These are phyloP conservation scores for Dendrocalamus latiflorus DNA, from an alignment of 202 grass and related monocot genomes.

Conservation along the genomic window DNA sequence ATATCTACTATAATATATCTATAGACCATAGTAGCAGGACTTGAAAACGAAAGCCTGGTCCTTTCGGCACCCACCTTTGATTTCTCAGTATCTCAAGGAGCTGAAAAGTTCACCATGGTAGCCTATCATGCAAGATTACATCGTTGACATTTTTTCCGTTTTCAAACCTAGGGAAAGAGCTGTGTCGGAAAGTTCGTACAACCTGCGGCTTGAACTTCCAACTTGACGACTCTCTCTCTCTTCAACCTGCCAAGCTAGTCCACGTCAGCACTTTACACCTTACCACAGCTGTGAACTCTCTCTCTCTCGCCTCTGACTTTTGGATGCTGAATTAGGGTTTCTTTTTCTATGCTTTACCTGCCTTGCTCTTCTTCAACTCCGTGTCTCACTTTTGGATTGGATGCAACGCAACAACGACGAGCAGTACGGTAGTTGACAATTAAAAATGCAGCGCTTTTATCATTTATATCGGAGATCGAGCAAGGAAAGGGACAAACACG, in stretches of 20 bases:
- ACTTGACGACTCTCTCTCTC: background rate
- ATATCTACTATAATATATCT: no score
- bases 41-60: no score
- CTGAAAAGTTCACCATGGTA: background rate
- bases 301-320: background rate
- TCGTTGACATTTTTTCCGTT: background rate
- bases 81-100: background rate
- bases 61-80: no score
- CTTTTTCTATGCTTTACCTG: background rate
- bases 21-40: no score
- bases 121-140: background rate
- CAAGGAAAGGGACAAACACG: background rate
- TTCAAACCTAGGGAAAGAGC: background rate
- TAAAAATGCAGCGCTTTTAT: background rate
- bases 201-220: background rate
- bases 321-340: background rate
- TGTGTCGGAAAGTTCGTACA: conserved; percentile 17
- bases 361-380: background rate
- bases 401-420: background rate
- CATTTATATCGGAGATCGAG: background rate
- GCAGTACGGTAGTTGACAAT: background rate
- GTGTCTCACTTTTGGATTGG: conserved; percentile 22
- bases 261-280: conserved; percentile 26
- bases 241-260: background rate
- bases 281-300: background rate